Base-by-base conservation (phyloP, 345 rosid species). In the Adansonia digitata region DNA sequence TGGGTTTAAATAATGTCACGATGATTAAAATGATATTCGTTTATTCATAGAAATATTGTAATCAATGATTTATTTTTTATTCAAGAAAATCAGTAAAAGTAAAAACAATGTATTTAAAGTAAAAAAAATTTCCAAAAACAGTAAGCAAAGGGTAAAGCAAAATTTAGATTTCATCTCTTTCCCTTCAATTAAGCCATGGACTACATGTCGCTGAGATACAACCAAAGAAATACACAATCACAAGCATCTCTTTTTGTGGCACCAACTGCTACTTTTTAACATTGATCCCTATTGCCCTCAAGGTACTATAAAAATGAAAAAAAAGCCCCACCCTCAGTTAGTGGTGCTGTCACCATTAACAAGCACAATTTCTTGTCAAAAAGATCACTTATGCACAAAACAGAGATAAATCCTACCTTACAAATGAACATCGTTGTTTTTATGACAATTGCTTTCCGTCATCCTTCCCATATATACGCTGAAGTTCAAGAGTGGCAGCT, bases 401-500 rank as follows among this genome's bases (percentile, higher is more conserved):
- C 75, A 70, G 74, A 78, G 74, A 71, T 57, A 57, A 60, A 64
- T 71, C 62, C 83, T 76, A 78, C 81, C 84, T 82, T 79, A 76
- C 56, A 78, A 75, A 79, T 62, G 37, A 77, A 69, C 63, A 80
- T 55, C 77, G 53, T 64, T 75, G 49, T 69, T 74, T n/a, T 65
- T 69, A 84, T 42, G 71, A 81, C 31, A 81, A 69, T 61, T 77
- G 79, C 51, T 81, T 82, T 66, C 75, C 78, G 53, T 80, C 88
- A 74, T 83, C 90, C 46, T 75, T 85, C 18, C 90, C 88, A 75
- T 87, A 85, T 61, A 87, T 87, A 35, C 88, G 91, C 66, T 87
- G 88, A 82, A 87, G 90, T 74, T 83, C 90, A 27, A 84, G 83
- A 34, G 88, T 85, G 67, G 90, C 88, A 77, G 91, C 88, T 35